phyloP scores from a whole-genome alignment of 177 flowering plant species.

The Telopea speciosissima region DNA sequence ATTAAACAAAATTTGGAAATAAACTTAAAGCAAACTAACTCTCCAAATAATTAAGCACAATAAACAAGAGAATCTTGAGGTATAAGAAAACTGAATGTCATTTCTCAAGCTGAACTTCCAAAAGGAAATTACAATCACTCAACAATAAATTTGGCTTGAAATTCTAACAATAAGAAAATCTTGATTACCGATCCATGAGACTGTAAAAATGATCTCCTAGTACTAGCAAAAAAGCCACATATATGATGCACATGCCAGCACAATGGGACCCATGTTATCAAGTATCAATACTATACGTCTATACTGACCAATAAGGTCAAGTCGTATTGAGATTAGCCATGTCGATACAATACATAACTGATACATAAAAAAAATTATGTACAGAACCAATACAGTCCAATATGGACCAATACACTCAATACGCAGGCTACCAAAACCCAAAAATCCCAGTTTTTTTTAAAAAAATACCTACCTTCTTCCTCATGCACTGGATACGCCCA shows the following conservation, averaged over 20 bases:
- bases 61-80: not conserved
- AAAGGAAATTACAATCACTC: not conserved
- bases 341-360: no score
- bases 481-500: no score
- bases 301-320: no score
- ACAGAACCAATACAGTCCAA: no score
- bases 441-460: no score
- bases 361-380: no score
- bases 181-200: not conserved
- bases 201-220: not conserved
- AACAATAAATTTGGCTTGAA: not conserved
- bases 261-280: not conserved
- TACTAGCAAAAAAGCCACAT: not conserved
- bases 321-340: no score
- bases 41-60: not conserved
- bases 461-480: no score
- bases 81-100: not conserved
- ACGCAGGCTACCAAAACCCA: no score
- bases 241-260: not conserved
- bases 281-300: no score
- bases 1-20: conserved; percentile 1
- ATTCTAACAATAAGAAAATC: not conserved
- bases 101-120: not conserved
- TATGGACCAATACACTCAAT: no score
- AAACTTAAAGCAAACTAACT: not conserved